Evolutionary conservation across 257 asterid genomes (phyloP).

Genomic region (Solanum ossicruentum): DNA sequence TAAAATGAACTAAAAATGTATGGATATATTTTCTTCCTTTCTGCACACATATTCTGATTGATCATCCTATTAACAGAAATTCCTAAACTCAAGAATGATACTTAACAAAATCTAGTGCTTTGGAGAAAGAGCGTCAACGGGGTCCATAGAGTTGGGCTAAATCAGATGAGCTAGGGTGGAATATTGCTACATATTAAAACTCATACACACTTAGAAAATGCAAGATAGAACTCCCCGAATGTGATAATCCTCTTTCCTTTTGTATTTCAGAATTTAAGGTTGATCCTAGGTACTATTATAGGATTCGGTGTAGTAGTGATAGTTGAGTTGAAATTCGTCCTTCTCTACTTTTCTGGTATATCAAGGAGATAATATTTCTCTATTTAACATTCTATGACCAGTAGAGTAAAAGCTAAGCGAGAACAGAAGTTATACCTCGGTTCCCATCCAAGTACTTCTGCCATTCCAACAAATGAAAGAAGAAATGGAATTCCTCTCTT

Average conservation of each 20-base stretch:
- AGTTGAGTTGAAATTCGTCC: neutral
- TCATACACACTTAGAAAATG: neutral
- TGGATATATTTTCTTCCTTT: neutral
- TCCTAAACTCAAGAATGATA: neutral
- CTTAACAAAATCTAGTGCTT: neutral
- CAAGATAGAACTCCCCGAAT: neutral
- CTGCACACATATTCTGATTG: neutral
- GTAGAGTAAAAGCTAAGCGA: neutral
- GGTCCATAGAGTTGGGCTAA: neutral
- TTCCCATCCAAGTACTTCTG: conserved; percentile 89
- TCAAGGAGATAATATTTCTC: neutral
- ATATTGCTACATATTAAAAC: neutral
- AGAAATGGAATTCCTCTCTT: conserved; percentile 74
- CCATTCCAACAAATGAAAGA: conserved; percentile 86
- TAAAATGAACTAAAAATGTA: neutral
- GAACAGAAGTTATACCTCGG: conserved; percentile 48
- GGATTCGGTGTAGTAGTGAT: neutral
- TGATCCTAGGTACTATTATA: neutral
- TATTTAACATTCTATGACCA: neutral
- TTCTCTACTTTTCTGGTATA: neutral
- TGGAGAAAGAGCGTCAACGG: neutral
- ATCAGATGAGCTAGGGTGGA: neutral
- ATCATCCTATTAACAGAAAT: neutral
- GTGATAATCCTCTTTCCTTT: neutral
- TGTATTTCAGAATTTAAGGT: neutral